These are phyloP conservation scores for Colletotrichum neosansevieriae DNA, from an alignment of 2,329 filamentous ascomycete genomes.

Conservation along the genomic window DNA sequence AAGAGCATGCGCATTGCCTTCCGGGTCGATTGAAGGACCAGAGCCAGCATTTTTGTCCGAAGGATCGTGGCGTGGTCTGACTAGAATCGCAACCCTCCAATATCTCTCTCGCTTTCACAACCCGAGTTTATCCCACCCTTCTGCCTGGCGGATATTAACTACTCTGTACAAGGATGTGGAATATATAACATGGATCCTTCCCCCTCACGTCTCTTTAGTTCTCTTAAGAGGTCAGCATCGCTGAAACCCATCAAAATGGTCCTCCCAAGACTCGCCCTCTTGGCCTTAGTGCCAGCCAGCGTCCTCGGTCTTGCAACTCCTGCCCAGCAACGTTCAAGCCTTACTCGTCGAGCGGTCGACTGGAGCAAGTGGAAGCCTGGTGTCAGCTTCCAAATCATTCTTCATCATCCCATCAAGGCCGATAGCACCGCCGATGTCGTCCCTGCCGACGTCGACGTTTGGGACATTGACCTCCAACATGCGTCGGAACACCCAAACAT, in stretches of 20 bases:
- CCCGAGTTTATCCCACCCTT: neutral
- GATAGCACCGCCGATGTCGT: conserved; percentile 44
- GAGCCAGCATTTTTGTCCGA: neutral
- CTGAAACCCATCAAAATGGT: conserved; percentile 4
- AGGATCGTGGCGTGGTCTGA: conserved; percentile 8
- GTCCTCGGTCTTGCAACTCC: conserved; percentile 16
- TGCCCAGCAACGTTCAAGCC: neutral
- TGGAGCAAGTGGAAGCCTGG: conserved; percentile 46
- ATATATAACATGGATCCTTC: too few species aligned
- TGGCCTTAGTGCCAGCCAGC: conserved; percentile 20
- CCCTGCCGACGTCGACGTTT: conserved; percentile 46
- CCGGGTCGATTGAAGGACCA: neutral
- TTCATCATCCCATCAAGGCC: conserved; percentile 48
- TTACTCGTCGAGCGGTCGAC: conserved; percentile 21
- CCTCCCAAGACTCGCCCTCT: conserved; percentile 3
- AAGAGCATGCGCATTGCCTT: neutral
- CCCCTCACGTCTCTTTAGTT: too few species aligned
- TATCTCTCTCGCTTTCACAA: neutral
- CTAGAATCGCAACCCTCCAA: neutral
- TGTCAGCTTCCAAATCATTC: conserved; percentile 48
- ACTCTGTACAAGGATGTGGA: too few species aligned
- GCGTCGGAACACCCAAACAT: conserved; percentile 44
- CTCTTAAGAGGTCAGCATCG: too few species aligned
- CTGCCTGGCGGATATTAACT: neutral
- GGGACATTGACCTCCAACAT: conserved; percentile 49